Evolutionary conservation across 306 rosid species (phyloP).

Genomic region (Begonia peltatifolia): DNA sequence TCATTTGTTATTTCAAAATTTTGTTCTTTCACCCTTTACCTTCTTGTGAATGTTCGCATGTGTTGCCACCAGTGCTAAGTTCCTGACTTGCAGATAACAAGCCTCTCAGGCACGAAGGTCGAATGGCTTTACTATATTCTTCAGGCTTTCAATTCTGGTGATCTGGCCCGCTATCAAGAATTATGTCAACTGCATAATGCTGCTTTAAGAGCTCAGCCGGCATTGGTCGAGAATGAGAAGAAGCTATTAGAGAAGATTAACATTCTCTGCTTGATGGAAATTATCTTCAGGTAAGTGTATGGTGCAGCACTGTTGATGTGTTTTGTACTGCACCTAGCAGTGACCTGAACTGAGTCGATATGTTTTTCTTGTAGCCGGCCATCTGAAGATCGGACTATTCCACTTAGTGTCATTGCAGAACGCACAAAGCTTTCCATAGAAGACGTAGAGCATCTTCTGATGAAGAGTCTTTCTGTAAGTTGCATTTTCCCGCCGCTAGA

Average conservation of each 20-base stretch:
- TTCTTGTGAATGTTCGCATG: too few species aligned
- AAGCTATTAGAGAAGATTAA: slow-evolving; percentile 87
- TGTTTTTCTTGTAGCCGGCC: slow-evolving; percentile 65
- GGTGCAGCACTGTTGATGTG: slow-evolving; percentile 1
- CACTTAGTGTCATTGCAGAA: slow-evolving; percentile 79
- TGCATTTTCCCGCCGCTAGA: neutral
- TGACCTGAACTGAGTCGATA: too few species aligned
- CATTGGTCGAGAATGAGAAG: slow-evolving; percentile 81
- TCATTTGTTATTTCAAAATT: too few species aligned
- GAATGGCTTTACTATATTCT: slow-evolving; percentile 99
- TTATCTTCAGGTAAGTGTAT: slow-evolving; percentile 70
- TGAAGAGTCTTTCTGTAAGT: slow-evolving; percentile 98
- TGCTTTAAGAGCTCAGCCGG: slow-evolving; percentile 90
- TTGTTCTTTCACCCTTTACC: too few species aligned
- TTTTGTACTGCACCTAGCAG: too few species aligned
- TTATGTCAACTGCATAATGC: slow-evolving; percentile 76
- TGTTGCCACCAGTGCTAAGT: neutral
- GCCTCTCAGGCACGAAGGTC: slow-evolving; percentile 83
- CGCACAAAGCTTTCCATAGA: slow-evolving; percentile 90
- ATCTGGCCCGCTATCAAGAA: slow-evolving; percentile 85
- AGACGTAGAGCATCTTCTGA: slow-evolving; percentile 94
- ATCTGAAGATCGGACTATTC: slow-evolving; percentile 91
- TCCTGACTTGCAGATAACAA: slow-evolving; percentile 46
- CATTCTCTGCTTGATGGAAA: slow-evolving; percentile 98
- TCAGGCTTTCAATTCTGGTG: slow-evolving; percentile 93